Conservation (phyloP, 257 asterid genomes). For the Lithospermum erythrorhizon region DNA sequence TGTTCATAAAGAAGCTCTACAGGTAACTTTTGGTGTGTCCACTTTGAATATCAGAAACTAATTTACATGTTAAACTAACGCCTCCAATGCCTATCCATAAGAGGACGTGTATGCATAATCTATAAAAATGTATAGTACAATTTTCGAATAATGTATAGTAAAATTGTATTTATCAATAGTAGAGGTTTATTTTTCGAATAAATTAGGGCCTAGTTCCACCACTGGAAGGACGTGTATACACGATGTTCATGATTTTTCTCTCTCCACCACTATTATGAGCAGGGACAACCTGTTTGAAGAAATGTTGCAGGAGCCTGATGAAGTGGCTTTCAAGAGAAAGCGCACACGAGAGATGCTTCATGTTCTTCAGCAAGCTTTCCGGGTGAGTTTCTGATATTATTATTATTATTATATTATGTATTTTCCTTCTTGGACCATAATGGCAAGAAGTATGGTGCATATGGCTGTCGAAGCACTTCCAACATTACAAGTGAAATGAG, state of each 20-base stretch:
- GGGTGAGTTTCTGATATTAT: slow-evolving; percentile 12
- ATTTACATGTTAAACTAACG: not conserved
- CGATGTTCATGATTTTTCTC: not conserved
- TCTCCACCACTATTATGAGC: not conserved
- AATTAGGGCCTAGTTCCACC: too few species aligned
- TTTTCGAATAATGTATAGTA: too few species aligned
- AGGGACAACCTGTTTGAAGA: slow-evolving; percentile 17
- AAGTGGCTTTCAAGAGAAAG: slow-evolving; percentile 10
- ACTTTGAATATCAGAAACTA: too few species aligned
- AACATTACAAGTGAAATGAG: too few species aligned
- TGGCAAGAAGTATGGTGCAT: too few species aligned
- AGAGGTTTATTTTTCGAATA: too few species aligned
- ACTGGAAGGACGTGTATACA: not conserved
- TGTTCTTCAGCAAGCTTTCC: slow-evolving; percentile 16
- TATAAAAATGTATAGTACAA: too few species aligned
- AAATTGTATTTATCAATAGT: too few species aligned
- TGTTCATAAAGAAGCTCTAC: slow-evolving; percentile 12
- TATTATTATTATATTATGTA: too few species aligned
- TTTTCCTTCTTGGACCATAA: too few species aligned
- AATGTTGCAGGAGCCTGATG: slow-evolving; percentile 16
- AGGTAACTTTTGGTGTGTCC: slow-evolving; percentile 4
- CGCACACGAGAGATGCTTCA: slow-evolving; percentile 8
- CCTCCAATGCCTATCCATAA: not conserved
- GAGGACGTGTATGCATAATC: not conserved
- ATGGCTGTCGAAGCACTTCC: too few species aligned